Evolutionary conservation across 2,329 filamentous ascomycete genomes (phyloP), one percentile per base, ranked within the genome.

Genomic region (Exserohilum rostratum): DNA sequence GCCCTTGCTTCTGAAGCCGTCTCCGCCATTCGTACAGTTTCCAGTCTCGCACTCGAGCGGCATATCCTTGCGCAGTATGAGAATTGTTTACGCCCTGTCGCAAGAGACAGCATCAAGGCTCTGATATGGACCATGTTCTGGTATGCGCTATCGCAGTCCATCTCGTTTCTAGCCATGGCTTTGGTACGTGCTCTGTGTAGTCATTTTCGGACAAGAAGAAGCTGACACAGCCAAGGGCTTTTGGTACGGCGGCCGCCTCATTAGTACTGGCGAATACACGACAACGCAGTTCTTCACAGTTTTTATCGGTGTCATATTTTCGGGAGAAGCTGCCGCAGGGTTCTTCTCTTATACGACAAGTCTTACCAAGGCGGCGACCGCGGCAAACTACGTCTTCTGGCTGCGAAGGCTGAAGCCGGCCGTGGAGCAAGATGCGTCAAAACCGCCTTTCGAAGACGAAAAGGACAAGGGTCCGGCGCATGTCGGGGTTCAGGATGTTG

Each of bases 261-360:
- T 76, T 31, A 72, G 68, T 39, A 59, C 52, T 17, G 64, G 66
- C 11, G 82, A 87, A 25, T 85, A 90, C 13, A 76, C 80, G 2
- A 82, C 91, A 67, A 93, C 93, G 75, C 89, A 93, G 64, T 98
- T 98, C 82, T 98, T 97, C 78, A 82, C 96, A 42, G 92, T 90
- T 68, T 97, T 96, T 77, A 87, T 88, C 57, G 84, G 59, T 7
- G 63, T 66, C 0, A 59, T 67, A 13, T 66, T 67, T 46, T 63
- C 59, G 7, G 62, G 63, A 42, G 60, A 69, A 75, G 95, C 92
- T 3, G 93, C 93, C 1, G 93, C 93, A 6, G 89, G 87, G 0
- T 89, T 98, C 66, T 98, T 98, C 78, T 90, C 89, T 0, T 97
- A 97, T 69, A 91, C 93, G 0, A 93, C 93, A 0, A 93, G 97